phyloP scores from a whole-genome alignment of 495 filamentous ascomycete genomes.

The Podospora sp. region DNA sequence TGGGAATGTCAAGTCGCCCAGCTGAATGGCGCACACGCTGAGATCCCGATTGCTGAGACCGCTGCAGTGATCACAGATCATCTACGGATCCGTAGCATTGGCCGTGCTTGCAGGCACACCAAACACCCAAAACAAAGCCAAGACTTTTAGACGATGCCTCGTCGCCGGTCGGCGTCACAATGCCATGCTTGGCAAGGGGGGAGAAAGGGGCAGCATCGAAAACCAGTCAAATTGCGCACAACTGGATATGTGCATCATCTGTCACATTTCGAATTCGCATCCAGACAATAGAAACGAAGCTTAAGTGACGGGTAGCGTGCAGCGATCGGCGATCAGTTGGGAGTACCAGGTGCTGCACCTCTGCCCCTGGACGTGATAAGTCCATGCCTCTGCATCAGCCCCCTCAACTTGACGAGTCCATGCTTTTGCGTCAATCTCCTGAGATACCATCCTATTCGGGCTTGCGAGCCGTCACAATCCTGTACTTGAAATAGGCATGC shows the following conservation, averaged over 20 bases:
- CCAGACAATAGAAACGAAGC: background rate
- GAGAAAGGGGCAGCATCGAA: background rate
- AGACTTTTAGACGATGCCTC: background rate
- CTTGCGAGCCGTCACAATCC: background rate
- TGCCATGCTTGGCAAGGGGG: background rate
- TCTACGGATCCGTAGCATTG: background rate
- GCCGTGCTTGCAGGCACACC: background rate
- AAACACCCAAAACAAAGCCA: background rate
- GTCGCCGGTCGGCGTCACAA: background rate
- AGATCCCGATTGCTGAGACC: background rate
- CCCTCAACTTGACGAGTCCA: too few relatives aligned
- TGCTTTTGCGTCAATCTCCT: too few relatives aligned
- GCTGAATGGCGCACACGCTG: background rate
- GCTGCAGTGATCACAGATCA: background rate
- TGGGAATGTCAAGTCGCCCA: background rate
- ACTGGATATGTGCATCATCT: background rate
- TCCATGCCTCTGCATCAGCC: too few relatives aligned
- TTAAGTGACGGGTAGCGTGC: background rate
- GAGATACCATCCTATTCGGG: background rate
- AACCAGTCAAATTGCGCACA: background rate
- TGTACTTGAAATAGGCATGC: conserved; percentile 10
- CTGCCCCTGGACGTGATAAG: too few relatives aligned
- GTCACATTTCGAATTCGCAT: background rate
- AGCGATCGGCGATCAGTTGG: background rate
- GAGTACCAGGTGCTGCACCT: background rate